These are phyloP conservation scores for Triticum turgidum DNA, from an alignment of 176 grass and related monocot species.

Conservation along the genomic window DNA sequence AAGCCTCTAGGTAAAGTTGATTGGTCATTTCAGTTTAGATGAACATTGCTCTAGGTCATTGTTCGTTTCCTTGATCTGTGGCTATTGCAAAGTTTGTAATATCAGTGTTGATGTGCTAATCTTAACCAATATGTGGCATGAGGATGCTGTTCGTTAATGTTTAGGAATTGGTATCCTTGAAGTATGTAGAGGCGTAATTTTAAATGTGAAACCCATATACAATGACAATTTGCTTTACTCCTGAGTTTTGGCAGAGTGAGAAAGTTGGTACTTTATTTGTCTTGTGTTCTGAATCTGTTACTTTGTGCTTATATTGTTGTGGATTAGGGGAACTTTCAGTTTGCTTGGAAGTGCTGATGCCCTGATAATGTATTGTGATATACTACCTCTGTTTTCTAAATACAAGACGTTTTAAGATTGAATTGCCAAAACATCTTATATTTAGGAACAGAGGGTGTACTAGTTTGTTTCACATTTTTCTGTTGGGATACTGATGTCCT, in stretches of 20 bases:
- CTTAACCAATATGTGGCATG: neutral
- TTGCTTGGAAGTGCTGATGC: neutral
- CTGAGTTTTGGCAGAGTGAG: neutral
- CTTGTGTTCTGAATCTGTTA: neutral
- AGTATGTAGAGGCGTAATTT: neutral
- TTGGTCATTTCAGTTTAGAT: neutral
- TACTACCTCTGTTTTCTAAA: no score
- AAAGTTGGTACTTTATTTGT: neutral
- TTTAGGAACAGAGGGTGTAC: no score
- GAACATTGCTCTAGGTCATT: neutral
- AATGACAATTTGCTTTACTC: neutral
- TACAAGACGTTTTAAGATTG: no score
- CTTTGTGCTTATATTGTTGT: neutral
- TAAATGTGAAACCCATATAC: neutral
- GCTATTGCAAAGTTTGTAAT: slow-evolving; percentile 6
- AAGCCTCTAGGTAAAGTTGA: slow-evolving; percentile 41
- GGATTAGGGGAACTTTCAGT: neutral
- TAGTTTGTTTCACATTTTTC: no score
- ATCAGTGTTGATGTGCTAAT: neutral
- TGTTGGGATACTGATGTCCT: neutral
- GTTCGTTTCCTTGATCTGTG: slow-evolving; percentile 4
- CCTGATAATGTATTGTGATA: neutral
- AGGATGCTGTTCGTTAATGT: neutral
- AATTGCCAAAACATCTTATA: no score
- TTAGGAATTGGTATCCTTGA: neutral